These are phyloP conservation scores for Myxozyma mucilagina DNA, from an alignment of 805 yeast species.

Conservation along the genomic window DNA sequence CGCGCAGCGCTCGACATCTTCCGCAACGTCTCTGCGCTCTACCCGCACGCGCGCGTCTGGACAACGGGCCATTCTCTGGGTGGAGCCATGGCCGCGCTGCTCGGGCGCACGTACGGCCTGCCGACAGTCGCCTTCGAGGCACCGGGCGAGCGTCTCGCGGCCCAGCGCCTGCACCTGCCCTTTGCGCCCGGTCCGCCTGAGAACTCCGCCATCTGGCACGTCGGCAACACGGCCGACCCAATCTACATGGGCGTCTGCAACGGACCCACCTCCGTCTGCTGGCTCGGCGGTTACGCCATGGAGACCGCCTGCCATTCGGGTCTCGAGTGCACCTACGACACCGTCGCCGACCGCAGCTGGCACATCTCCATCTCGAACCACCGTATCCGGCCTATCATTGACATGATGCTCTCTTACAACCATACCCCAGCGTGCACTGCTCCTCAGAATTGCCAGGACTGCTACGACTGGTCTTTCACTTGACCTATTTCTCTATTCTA, in stretches of 20 bases:
- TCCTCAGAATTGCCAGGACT: constrained; percentile 24
- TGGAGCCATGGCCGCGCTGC: constrained; percentile 76
- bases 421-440: constrained; percentile 67
- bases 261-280: constrained; percentile 88
- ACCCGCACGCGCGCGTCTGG: constrained; percentile 81
- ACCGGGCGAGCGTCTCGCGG: constrained; percentile 86
- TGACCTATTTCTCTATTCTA: not conserved
- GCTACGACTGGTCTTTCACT: constrained; percentile 32
- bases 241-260: constrained; percentile 95
- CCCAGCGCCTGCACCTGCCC: constrained; percentile 84
- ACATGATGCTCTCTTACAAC: constrained; percentile 71
- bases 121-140: constrained; percentile 93
- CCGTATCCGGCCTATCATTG: constrained; percentile 85
- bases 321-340: constrained; percentile 81
- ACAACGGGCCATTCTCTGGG: constrained; percentile 94
- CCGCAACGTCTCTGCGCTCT: constrained; percentile 64
- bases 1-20: constrained; percentile 78
- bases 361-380: constrained; percentile 85
- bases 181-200: constrained; percentile 70
- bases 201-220: constrained; percentile 87
- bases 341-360: constrained; percentile 90
- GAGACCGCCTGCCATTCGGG: constrained; percentile 96
- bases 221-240: constrained; percentile 98
- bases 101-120: constrained; percentile 88
- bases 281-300: constrained; percentile 95